Evolutionary conservation across 768 basidiomycete species (phyloP).

Genomic region (Mycena kentingensis): DNA sequence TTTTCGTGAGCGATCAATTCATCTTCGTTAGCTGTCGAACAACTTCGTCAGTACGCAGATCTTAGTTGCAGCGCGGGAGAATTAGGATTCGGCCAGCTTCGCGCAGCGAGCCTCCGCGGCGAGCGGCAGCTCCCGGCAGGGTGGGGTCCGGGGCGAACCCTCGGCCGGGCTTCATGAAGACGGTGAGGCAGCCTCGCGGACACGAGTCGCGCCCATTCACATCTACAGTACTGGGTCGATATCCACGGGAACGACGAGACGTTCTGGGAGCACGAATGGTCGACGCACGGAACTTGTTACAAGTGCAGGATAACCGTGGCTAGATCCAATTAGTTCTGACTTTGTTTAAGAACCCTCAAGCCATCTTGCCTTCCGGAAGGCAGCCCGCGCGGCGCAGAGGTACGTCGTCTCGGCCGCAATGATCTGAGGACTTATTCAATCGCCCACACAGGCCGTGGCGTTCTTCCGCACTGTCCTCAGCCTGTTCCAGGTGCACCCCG

Average conservation of each 20-base stretch:
- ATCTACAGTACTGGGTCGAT: slow-evolving; percentile 46
- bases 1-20: no score
- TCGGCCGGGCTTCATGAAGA: slow-evolving; percentile 45
- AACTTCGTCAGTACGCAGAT: no score
- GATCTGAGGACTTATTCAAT: slow-evolving; percentile 36
- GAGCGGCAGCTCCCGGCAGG: no score
- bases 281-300: slow-evolving; percentile 42
- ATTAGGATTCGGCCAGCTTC: no score
- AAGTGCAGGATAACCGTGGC: not conserved
- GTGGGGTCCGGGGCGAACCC: no score
- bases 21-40: no score
- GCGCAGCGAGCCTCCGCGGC: no score
- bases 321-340: not conserved
- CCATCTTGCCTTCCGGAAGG: not conserved
- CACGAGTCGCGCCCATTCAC: not conserved
- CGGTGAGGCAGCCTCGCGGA: not conserved
- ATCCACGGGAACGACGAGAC: slow-evolving; percentile 41
- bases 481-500: slow-evolving; percentile 39
- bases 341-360: not conserved
- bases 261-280: slow-evolving; percentile 61
- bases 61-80: no score
- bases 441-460: slow-evolving; percentile 51
- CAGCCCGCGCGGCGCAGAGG: not conserved
- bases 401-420: not conserved
- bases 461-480: slow-evolving; percentile 41